Evolutionary conservation across 2,329 filamentous ascomycete genomes (phyloP).

Genomic region (Diplocarpon rosae): DNA sequence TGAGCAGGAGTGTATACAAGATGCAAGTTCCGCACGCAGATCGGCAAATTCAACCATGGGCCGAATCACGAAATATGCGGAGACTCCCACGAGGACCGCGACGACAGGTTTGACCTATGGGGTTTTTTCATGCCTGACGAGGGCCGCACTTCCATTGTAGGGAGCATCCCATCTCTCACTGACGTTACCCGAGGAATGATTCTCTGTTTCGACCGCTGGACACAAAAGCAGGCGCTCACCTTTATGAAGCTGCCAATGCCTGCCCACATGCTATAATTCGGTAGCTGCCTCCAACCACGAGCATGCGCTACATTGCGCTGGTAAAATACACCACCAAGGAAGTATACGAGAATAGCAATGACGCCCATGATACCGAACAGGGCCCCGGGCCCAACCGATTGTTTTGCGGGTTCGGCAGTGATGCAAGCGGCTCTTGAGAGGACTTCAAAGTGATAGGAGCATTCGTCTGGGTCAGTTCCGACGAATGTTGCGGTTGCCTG

Average conservation of each 20-base stretch:
- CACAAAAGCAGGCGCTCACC: conserved; percentile 40
- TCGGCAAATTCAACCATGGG: conserved; percentile 7
- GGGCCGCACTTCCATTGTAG: conserved; percentile 25
- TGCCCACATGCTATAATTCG: conserved; percentile 89
- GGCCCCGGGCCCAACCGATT: conserved; percentile 60
- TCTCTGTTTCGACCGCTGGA: conserved; percentile 18
- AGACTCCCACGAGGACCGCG: conserved; percentile 22
- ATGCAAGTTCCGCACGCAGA: neutral
- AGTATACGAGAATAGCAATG: conserved; percentile 72
- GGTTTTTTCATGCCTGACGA: conserved; percentile 12
- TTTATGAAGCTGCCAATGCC: conserved; percentile 74
- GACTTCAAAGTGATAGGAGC: conserved; percentile 91
- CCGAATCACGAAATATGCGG: conserved; percentile 18
- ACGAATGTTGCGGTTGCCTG: conserved; percentile 72
- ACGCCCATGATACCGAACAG: conserved; percentile 79
- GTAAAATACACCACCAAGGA: conserved; percentile 89
- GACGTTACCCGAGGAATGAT: conserved; percentile 23
- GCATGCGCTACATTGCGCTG: conserved; percentile 91
- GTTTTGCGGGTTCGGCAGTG: conserved; percentile 54
- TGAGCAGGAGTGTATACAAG: conserved; percentile 7
- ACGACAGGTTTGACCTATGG: conserved; percentile 14
- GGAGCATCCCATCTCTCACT: conserved; percentile 25
- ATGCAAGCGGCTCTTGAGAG: conserved; percentile 75
- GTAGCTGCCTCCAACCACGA: conserved; percentile 86
- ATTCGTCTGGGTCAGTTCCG: conserved; percentile 72